Percentiles rank a stretch among this genome's conserved stretches.
Evolutionary conservation across 495 filamentous ascomycete species (phyloP).

Genomic region (Rhypophila decipiens): DNA sequence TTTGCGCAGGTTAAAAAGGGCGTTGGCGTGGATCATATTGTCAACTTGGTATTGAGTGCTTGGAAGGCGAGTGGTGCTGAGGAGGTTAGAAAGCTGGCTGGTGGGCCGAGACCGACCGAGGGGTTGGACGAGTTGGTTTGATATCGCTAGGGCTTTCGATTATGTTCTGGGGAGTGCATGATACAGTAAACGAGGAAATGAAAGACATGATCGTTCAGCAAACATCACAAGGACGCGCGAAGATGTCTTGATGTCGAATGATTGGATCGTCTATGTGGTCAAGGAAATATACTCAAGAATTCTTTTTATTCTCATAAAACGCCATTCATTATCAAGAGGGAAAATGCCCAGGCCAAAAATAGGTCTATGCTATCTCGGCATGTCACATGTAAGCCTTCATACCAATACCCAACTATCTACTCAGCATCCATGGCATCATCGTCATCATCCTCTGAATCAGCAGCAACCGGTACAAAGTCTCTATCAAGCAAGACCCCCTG

Average conservation of each 20-base stretch:
- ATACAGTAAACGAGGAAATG: not conserved
- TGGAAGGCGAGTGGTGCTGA: constrained; percentile 84
- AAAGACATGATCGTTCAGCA: not conserved
- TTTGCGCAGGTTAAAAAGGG: constrained; percentile 96
- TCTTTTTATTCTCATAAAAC: not conserved
- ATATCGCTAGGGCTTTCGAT: no score
- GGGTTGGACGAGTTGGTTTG: no score
- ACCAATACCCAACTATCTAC: not conserved
- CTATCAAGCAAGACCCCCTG: constrained; percentile 28
- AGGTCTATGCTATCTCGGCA: no score
- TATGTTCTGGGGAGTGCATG: not conserved
- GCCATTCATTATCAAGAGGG: not conserved
- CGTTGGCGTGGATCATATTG: constrained; percentile 74
- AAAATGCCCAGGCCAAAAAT: constrained; percentile 1
- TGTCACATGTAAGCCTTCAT: no score
- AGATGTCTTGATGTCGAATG: no score
- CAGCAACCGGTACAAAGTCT: constrained; percentile 3
- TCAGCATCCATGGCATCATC: constrained; percentile 38
- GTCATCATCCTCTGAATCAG: constrained; percentile 7
- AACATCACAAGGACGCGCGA: no score
- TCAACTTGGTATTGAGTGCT: constrained; percentile 80
- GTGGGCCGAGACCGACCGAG: constrained; percentile 44
- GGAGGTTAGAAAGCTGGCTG: constrained; percentile 46
- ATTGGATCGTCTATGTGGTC: no score
- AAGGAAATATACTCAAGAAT: no score